Conservation (phyloP, 108 stramenopile genomes). For the Nitzschia sp. region DNA sequence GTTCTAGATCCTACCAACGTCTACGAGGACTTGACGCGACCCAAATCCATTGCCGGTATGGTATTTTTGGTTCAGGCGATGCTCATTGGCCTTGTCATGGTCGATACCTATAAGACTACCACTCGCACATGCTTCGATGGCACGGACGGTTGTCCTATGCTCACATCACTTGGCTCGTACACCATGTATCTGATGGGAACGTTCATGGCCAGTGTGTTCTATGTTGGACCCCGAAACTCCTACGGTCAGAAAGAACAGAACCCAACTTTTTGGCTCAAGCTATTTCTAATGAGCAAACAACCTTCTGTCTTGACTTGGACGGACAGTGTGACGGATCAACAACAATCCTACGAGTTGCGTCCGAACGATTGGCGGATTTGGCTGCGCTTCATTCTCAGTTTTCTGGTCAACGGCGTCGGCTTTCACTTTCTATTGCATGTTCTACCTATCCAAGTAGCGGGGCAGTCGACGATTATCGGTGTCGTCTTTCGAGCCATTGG, state of each 20-base stretch:
- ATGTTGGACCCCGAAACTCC: slow-evolving; percentile 1
- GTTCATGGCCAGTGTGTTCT: slow-evolving; percentile 21
- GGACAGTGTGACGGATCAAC: slow-evolving; percentile 2
- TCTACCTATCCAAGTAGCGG: slow-evolving; percentile 25
- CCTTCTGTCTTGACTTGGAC: slow-evolving; percentile 5
- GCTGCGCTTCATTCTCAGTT: slow-evolving; percentile 21
- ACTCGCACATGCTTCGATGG: slow-evolving; percentile 8
- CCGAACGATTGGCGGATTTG: slow-evolving; percentile 8
- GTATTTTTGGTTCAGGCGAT: slow-evolving; percentile 20
- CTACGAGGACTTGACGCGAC: slow-evolving; percentile 9
- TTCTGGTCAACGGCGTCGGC: slow-evolving; percentile 23
- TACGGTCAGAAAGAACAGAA: slow-evolving; percentile 16
- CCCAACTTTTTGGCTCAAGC: slow-evolving; percentile 13
- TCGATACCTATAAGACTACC: neutral
- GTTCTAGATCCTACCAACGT: neutral
- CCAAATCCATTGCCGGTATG: slow-evolving; percentile 4
- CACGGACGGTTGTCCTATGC: slow-evolving; percentile 4
- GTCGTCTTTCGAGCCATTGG: slow-evolving; percentile 27
- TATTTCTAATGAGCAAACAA: slow-evolving; percentile 4
- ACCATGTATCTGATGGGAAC: slow-evolving; percentile 16
- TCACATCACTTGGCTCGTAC: slow-evolving; percentile 15
- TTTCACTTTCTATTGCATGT: slow-evolving; percentile 31
- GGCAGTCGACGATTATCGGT: slow-evolving; percentile 9
- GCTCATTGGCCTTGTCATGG: slow-evolving; percentile 17
- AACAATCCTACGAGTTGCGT: neutral